phyloP scores from a whole-genome alignment of 1,139 yeast species.

The Debaryomycetaceae sp. region DNA sequence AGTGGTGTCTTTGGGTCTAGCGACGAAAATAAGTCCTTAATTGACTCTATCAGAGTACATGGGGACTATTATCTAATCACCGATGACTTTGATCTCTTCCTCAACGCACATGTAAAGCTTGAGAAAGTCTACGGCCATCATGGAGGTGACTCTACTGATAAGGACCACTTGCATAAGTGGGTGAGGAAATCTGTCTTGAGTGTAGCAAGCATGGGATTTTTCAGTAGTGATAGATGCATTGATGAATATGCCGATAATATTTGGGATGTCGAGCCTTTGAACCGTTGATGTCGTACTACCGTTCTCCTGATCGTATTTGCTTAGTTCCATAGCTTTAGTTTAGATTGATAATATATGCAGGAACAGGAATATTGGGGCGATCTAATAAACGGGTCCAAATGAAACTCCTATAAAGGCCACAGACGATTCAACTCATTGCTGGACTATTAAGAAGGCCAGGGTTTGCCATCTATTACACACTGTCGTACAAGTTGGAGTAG shows the following conservation, averaged over 20 bases:
- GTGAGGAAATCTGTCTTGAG: conserved; percentile 67
- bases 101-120: conserved; percentile 74
- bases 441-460: not conserved
- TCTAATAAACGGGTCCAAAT: not conserved
- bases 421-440: not conserved
- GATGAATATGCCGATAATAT: conserved; percentile 90
- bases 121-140: conserved; percentile 64
- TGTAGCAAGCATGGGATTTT: conserved; percentile 94
- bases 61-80: conserved; percentile 86
- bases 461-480: not conserved
- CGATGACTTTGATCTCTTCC: conserved; percentile 84
- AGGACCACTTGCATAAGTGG: conserved; percentile 67
- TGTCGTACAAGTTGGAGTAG: not conserved
- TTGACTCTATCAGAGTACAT: conserved; percentile 65
- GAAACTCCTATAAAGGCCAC: not conserved
- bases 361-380: not conserved
- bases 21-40: conserved; percentile 62
- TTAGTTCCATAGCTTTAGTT: not conserved
- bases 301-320: too few species aligned
- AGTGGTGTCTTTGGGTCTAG: conserved; percentile 70
- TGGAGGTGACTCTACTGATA: conserved; percentile 39
- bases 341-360: not conserved
- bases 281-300: conserved; percentile 13
- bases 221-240: conserved; percentile 86
- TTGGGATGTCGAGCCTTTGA: conserved; percentile 84